These are phyloP conservation scores for Xylariaceae sp. DNA, from an alignment of 2,329 filamentous ascomycete genomes.

Conservation along the genomic window DNA sequence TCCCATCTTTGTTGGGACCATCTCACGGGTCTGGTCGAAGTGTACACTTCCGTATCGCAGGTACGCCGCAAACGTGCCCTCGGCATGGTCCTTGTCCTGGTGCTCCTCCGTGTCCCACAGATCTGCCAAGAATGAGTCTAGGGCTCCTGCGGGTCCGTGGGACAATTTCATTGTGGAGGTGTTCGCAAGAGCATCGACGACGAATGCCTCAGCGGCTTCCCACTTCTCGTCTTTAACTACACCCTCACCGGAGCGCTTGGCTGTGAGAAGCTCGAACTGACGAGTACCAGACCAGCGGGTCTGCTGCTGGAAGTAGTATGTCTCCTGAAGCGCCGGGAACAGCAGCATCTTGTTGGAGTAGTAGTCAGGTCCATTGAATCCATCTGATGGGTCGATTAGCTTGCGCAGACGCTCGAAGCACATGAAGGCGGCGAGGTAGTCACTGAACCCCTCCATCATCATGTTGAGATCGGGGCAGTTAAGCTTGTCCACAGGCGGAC, in stretches of 20 bases:
- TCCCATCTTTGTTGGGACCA: conserved; percentile 23
- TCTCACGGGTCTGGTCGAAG: conserved; percentile 27
- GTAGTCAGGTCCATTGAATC: conserved; percentile 34
- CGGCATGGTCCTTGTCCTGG: conserved; percentile 28
- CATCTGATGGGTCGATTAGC: conserved; percentile 33
- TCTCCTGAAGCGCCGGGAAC: conserved; percentile 30
- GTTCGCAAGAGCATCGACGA: conserved; percentile 30
- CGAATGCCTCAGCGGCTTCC: conserved; percentile 29
- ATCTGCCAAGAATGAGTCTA: conserved; percentile 30
- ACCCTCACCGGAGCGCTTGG: conserved; percentile 24
- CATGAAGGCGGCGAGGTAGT: conserved; percentile 32
- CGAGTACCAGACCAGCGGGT: conserved; percentile 31
- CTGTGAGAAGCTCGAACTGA: conserved; percentile 32
- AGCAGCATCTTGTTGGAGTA: conserved; percentile 31
- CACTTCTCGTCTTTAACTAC: conserved; percentile 27
- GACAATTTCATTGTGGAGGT: conserved; percentile 34
- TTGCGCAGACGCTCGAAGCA: conserved; percentile 32
- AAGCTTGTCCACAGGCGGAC: conserved; percentile 24
- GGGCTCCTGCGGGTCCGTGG: conserved; percentile 28
- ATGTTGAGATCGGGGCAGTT: conserved; percentile 24
- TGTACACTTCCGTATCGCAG: conserved; percentile 30
- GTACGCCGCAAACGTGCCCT: conserved; percentile 31
- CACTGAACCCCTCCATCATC: conserved; percentile 26
- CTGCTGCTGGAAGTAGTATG: conserved; percentile 29
- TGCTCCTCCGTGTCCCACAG: conserved; percentile 33